phyloP scores from a whole-genome alignment of 2,329 filamentous ascomycete genomes.

The Atkinsonella texensis region DNA sequence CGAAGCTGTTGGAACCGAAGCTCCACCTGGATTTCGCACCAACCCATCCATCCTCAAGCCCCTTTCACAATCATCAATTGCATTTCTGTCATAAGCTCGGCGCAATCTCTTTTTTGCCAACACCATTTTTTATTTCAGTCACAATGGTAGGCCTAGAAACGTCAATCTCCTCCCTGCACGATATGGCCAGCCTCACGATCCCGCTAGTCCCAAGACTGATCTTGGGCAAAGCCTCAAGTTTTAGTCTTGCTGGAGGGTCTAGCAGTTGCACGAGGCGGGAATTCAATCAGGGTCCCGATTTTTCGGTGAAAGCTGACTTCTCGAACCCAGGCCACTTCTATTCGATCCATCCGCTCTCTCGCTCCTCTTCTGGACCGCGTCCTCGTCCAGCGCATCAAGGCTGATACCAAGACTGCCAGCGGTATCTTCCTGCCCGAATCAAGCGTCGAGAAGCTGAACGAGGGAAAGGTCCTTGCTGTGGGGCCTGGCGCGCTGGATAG shows the following conservation, averaged over 20 bases:
- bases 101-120: not conserved
- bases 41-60: not conserved
- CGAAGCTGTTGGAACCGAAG: constrained; percentile 29
- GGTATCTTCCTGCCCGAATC: constrained; percentile 98
- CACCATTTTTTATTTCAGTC: constrained; percentile 8
- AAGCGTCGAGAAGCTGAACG: constrained; percentile 95
- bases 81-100: not conserved
- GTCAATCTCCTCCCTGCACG: not conserved
- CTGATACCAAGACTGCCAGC: constrained; percentile 88
- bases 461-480: constrained; percentile 91
- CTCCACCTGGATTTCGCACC: constrained; percentile 14
- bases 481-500: constrained; percentile 80
- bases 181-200: not conserved
- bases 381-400: constrained; percentile 94
- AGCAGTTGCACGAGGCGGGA: too few species aligned
- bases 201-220: not conserved
- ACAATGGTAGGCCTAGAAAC: constrained; percentile 16
- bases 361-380: constrained; percentile 95
- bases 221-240: not conserved
- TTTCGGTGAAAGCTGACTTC: not conserved
- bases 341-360: constrained; percentile 93
- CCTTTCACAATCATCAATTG: constrained; percentile 1
- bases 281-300: too few species aligned
- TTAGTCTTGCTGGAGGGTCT: not conserved
- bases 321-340: constrained; percentile 47